These are phyloP conservation scores for Pythium periplocum DNA, from an alignment of 352 stramenopile species.

Conservation along the genomic window DNA sequence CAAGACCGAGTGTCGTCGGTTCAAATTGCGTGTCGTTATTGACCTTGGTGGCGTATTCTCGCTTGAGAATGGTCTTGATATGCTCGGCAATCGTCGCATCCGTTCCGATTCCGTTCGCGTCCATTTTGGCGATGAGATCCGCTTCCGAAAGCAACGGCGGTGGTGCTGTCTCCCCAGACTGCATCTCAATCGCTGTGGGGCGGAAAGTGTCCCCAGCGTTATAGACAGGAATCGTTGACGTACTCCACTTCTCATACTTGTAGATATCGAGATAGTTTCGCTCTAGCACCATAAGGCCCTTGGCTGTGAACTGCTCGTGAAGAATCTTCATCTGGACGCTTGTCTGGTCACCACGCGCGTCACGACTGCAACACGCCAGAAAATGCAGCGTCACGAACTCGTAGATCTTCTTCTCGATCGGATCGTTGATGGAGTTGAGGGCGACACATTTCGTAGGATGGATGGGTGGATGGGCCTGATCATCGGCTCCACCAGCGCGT, in stretches of 20 bases:
- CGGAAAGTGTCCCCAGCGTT: slow-evolving; percentile 65
- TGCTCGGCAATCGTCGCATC: slow-evolving; percentile 96
- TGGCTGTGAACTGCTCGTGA: slow-evolving; percentile 83
- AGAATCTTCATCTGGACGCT: slow-evolving; percentile 86
- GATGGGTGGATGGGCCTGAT: slow-evolving; percentile 98
- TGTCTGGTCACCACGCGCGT: slow-evolving; percentile 90
- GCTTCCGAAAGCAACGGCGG: slow-evolving; percentile 88
- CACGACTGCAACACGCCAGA: slow-evolving; percentile 96
- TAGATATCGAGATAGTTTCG: slow-evolving; percentile 95
- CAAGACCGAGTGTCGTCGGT: slow-evolving; percentile 87
- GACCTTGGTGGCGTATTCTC: slow-evolving; percentile 95
- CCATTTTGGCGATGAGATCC: slow-evolving; percentile 93
- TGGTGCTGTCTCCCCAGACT: slow-evolving; percentile 71
- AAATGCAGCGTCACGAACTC: slow-evolving; percentile 98
- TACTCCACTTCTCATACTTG: slow-evolving; percentile 92
- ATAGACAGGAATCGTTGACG: slow-evolving; percentile 84
- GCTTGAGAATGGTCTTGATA: slow-evolving; percentile 98
- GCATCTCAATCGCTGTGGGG: slow-evolving; percentile 65
- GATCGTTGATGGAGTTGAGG: slow-evolving; percentile 60
- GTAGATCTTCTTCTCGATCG: slow-evolving; percentile 94
- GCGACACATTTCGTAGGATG: slow-evolving; percentile 95
- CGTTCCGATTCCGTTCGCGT: slow-evolving; percentile 93
- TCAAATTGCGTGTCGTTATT: slow-evolving; percentile 92
- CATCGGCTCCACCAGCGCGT: slow-evolving; percentile 90
- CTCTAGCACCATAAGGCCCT: slow-evolving; percentile 88